Base-by-base conservation (phyloP, 2,329 filamentous ascomycete genomes). In the Aspergillus sp. region DNA sequence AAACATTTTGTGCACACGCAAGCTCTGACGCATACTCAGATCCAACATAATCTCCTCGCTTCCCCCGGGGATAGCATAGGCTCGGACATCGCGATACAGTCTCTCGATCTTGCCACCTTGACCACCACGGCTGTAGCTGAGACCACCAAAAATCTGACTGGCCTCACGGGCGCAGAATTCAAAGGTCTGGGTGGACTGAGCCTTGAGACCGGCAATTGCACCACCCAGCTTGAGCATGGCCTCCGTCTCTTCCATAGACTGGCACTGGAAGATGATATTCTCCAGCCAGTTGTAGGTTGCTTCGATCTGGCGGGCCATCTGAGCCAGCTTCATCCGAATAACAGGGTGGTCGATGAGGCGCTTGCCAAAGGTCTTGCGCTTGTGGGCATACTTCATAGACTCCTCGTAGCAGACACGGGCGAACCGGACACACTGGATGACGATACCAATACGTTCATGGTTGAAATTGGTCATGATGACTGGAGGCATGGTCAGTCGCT, bases 381-480 rank as follows among this genome's bases (percentile, higher is more conserved):
- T 99, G 84, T 94, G 89, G 56, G 91, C 92, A 76, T 96, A 99
- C 74, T 95, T 95, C 73, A 97, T 83, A 20, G 88, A 89, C 77
- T 99, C 94, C 72, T 97, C 93, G 79, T 90, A 96, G 82, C 92
- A 96, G 61, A 97, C 93, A 61, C 94, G 91, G 41, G 89, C 87
- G 83, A 99, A 97, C 67, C 94, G 91, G 60, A 96, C 74, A 67
- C 87, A 95, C 76, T 99, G 94, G 78, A 97, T 97, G 76, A 97
- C 92, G 75, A 99, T 97, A 57, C 94, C 94, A 64, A 99, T 92
- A 58, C 94, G 90, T 79, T 99, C 94, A 81, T 97, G 94, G 83
- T 97, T 97, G 81, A 96, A 96, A 82, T 96, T 96, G 71, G 90
- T 96, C 93, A 97, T 97, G 80, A 99, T 93, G 69, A 95, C 91